These are phyloP conservation scores for Echeveria elegans DNA, from an alignment of 164 flowering plant species.

Conservation along the genomic window DNA sequence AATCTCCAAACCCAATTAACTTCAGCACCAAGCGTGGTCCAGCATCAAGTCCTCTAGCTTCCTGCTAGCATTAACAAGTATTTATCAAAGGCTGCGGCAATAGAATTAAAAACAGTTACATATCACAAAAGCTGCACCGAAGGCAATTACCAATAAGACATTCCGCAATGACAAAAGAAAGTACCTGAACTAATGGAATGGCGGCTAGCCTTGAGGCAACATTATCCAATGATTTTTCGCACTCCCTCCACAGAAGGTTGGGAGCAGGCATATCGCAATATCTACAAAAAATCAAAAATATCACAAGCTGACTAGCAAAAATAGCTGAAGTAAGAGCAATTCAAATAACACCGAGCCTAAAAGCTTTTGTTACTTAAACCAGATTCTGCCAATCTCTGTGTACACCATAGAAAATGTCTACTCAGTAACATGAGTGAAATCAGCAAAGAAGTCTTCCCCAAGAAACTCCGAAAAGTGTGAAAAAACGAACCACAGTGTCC, in stretches of 20 bases:
- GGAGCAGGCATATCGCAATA: slow-evolving; percentile 99
- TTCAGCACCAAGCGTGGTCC: slow-evolving; percentile 85
- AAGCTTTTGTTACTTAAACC: slow-evolving; percentile 58
- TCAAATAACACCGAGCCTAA: neutral
- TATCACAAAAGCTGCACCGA: no score
- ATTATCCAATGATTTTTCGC: slow-evolving; percentile 73
- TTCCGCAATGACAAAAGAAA: no score
- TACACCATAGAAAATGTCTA: slow-evolving; percentile 93
- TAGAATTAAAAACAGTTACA: neutral
- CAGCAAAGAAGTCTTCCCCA: slow-evolving; percentile 77
- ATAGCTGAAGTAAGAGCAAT: slow-evolving; percentile 1
- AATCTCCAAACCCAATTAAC: slow-evolving; percentile 82
- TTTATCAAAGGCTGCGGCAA: neutral
- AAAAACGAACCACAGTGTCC: slow-evolving; percentile 95
- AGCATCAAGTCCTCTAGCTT: slow-evolving; percentile 99
- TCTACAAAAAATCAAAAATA: slow-evolving; percentile 19
- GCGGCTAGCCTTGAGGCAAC: slow-evolving; percentile 86
- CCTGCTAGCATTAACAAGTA: slow-evolving; percentile 31
- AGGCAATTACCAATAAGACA: no score
- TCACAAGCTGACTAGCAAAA: slow-evolving; percentile 1
- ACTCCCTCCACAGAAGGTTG: slow-evolving; percentile 93
- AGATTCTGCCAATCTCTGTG: slow-evolving; percentile 82
- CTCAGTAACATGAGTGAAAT: slow-evolving; percentile 98
- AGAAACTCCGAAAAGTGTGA: slow-evolving; percentile 56
- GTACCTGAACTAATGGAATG: slow-evolving; percentile 91